Base-by-base conservation (phyloP, 1,139 yeast species). In the Pichia sp. region DNA sequence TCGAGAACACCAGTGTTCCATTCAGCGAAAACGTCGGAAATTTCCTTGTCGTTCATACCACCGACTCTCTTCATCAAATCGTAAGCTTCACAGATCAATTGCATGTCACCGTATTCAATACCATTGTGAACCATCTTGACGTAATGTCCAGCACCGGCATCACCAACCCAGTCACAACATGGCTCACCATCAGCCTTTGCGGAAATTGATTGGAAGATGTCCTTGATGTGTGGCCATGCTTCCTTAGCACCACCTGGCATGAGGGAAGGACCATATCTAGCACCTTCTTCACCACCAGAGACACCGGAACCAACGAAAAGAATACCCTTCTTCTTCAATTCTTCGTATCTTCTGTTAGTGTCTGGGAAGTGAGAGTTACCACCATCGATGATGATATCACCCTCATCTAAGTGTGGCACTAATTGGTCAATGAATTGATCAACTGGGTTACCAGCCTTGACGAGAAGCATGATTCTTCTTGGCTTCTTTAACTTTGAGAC, bases 251-350 rank as follows among this genome's bases (percentile, higher is more conserved):
- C 98, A 79, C 98, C 98, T 53, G 98, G 98, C 98, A 91, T 91
- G 67, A 91, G 76, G 48, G 97, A 88, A 47, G 98, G 98, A 61
- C 98, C 98, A 66, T 84, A 76, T 72, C 98, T 86, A 56, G 98
- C 98, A 76, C 98, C 98, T 66, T 91, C 98, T 70, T 91, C 98
- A 73, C 98, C 98, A 69, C 98, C 98, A 55, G 97, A 91, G 49
- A 91, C 98, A 82, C 98, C 98, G 47, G 96, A 86, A 57, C 98
- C 98, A 49, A 91, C 98, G 56, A 87, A 91, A 51, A 79, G 71
- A 59, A 88, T 79, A 34, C 95, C 97, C 74, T 88, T 79, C 46
- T 66, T 67, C 66, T 84, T 79, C 63, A 91, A 77, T 59, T 86
- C 94, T 40, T 74, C 93, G 72, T 67, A 86, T 69, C 98, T 86